A percentile compares a stretch with the other conserved stretches of the same genome.
Conservation (phyloP, 768 basidiomycete species). For the Leccinellum albellum region DNA sequence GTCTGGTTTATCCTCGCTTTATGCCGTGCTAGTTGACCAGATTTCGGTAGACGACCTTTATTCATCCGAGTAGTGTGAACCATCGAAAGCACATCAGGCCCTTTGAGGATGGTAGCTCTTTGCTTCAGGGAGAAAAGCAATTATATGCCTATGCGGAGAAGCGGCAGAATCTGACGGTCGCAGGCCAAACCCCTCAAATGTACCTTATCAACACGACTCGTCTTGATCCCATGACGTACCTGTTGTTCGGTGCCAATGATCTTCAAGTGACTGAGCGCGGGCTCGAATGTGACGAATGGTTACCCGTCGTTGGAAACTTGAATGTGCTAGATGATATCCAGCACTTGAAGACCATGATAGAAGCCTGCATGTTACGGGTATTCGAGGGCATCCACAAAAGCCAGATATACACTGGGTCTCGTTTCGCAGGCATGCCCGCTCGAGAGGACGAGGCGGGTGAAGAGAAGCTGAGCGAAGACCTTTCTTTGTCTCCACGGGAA, state of each 20-base stretch:
- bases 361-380: slow-evolving; percentile 81
- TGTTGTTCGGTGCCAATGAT: slow-evolving; percentile 86
- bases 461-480: slow-evolving; percentile 39
- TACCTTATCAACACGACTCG: slow-evolving; percentile 78
- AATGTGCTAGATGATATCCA: slow-evolving; percentile 80
- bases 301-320: slow-evolving; percentile 74
- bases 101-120: slow-evolving; percentile 16
- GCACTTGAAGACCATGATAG: slow-evolving; percentile 73
- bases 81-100: slow-evolving; percentile 48
- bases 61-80: slow-evolving; percentile 88
- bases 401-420: slow-evolving; percentile 25
- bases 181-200: slow-evolving; percentile 50
- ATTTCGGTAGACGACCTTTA: slow-evolving; percentile 55
- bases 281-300: slow-evolving; percentile 86
- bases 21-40: slow-evolving; percentile 10
- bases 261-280: slow-evolving; percentile 67
- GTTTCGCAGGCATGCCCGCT: slow-evolving; percentile 32
- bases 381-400: slow-evolving; percentile 75
- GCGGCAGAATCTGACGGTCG: slow-evolving; percentile 63
- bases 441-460: slow-evolving; percentile 57
- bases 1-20: slow-evolving; percentile 37
- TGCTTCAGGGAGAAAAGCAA: slow-evolving; percentile 53
- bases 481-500: slow-evolving; percentile 63
- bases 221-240: slow-evolving; percentile 83
- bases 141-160: slow-evolving; percentile 84